A percentile compares a stretch with the other conserved stretches of the same genome.
Conservation (phyloP, 495 filamentous ascomycete genomes). For the Niebla homalea region DNA sequence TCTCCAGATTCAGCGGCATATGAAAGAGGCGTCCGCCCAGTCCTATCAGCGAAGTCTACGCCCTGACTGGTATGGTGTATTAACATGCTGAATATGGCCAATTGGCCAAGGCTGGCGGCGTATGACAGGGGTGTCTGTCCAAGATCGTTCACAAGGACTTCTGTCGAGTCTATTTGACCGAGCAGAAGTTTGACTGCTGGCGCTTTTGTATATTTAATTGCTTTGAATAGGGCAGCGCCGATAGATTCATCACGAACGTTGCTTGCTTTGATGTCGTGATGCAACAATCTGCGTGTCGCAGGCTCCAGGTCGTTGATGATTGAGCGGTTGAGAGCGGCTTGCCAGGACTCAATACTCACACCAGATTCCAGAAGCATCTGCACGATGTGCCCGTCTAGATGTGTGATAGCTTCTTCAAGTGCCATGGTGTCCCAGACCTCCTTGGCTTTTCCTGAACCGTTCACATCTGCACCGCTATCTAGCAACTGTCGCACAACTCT, state of each 20-base stretch:
- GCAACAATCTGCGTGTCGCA: constrained; percentile 15
- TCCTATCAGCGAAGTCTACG: not conserved
- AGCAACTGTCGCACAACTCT: too few species aligned
- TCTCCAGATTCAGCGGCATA: not conserved
- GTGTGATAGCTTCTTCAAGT: too few species aligned
- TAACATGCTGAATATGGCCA: constrained; percentile 6
- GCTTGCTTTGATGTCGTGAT: not conserved
- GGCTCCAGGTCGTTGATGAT: constrained; percentile 10
- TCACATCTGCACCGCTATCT: too few species aligned
- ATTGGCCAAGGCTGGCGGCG: not conserved
- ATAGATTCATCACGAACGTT: too few species aligned
- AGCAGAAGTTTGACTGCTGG: not conserved
- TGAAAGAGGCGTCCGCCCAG: constrained; percentile 1
- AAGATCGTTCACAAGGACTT: not conserved
- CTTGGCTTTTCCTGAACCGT: too few species aligned
- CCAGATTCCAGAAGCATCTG: not conserved
- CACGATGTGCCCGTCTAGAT: too few species aligned
- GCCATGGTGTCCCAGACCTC: too few species aligned
- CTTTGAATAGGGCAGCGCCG: too few species aligned
- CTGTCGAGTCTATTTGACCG: not conserved
- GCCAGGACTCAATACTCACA: not conserved
- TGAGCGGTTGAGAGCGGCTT: constrained; percentile 15
- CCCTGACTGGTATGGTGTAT: not conserved
- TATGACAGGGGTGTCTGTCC: constrained; percentile 4
- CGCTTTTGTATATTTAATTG: not conserved